phyloP scores from a whole-genome alignment of 208 protist genomes.

The Vickermania spadyakhi region DNA sequence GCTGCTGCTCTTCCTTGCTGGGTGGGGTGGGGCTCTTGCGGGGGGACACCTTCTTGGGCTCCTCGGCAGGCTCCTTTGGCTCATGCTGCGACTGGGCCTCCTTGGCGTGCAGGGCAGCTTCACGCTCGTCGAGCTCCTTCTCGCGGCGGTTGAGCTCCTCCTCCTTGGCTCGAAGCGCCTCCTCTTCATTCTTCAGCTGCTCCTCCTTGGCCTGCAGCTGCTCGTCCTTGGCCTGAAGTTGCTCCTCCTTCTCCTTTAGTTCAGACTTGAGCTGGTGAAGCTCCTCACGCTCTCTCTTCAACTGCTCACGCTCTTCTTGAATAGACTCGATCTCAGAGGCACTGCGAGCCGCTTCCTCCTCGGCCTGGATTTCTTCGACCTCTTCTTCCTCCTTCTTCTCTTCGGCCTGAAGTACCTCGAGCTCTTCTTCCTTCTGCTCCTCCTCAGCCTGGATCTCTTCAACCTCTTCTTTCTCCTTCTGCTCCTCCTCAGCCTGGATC shows the following conservation, averaged over 20 bases:
- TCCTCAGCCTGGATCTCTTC: neutral
- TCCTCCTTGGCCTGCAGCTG: neutral
- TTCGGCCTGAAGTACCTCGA: neutral
- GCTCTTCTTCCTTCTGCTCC: neutral
- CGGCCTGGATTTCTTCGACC: neutral
- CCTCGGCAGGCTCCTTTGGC: neutral
- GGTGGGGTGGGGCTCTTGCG: neutral
- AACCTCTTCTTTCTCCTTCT: constrained; percentile 1
- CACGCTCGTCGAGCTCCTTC: neutral
- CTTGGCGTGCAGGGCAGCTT: neutral
- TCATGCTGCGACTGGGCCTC: neutral
- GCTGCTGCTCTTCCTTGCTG: neutral
- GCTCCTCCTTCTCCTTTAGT: neutral
- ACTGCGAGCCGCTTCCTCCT: neutral
- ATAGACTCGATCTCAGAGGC: neutral
- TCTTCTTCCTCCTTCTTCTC: neutral
- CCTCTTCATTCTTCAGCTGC: neutral
- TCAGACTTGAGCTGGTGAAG: neutral
- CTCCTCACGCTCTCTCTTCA: neutral
- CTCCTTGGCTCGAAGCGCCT: neutral
- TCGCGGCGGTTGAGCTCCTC: neutral
- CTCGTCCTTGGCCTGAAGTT: neutral
- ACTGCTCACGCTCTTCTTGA: neutral
- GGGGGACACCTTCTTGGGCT: neutral
- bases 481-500: constrained; percentile 1